phyloP scores from a whole-genome alignment of 345 rosid species.

The Syzygium grande region DNA sequence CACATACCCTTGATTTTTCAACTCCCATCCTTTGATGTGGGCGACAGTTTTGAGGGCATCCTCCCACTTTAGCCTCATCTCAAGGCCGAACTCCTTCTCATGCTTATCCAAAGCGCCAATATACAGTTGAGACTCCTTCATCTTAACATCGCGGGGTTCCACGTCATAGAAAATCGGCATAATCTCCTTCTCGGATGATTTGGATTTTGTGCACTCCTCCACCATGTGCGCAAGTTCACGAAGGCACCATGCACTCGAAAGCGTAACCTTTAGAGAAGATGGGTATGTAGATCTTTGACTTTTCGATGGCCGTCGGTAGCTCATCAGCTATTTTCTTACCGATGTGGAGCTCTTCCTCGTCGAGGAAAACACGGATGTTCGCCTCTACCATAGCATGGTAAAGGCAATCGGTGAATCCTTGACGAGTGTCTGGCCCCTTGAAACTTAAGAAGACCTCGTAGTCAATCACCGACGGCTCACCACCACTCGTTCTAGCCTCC shows the following conservation, averaged over 20 bases:
- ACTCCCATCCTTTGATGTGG: background rate
- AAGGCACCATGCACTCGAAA: background rate
- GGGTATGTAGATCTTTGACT: background rate
- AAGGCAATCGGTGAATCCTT: background rate
- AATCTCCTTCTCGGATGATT: rapidly evolving
- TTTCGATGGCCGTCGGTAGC: background rate
- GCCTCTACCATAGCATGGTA: background rate
- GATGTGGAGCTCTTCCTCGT: background rate
- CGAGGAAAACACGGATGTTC: background rate
- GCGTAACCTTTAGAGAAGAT: background rate
- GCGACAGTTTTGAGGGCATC: background rate
- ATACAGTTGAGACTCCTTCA: background rate
- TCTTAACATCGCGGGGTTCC: background rate
- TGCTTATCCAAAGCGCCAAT: background rate
- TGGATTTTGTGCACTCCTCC: background rate
- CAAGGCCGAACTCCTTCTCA: background rate
- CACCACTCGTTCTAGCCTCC: background rate
- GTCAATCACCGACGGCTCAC: background rate
- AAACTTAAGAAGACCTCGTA: conserved; percentile 1
- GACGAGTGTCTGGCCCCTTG: background rate
- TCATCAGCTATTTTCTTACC: background rate
- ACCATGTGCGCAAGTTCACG: background rate
- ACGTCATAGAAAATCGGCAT: no score
- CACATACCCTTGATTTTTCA: background rate
- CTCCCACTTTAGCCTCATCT: background rate